phyloP scores from a whole-genome alignment of 2,329 filamentous ascomycete species.

The Epichloe typhina region DNA sequence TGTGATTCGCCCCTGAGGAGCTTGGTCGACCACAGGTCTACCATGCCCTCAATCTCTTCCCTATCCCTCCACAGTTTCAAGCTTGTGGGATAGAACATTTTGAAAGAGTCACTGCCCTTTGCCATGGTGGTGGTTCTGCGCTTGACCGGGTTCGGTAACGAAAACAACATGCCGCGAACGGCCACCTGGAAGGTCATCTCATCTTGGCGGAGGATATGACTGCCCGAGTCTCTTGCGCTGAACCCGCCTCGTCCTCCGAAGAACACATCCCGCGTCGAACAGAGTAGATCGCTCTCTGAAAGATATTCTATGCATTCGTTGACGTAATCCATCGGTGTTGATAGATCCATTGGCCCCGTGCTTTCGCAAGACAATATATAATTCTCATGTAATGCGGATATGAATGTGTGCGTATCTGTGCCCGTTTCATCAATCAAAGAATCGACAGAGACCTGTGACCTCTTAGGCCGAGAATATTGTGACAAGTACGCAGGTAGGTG shows the following conservation, averaged over 20 bases:
- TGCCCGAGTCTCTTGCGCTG: constrained; percentile 41
- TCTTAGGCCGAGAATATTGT: constrained; percentile 43
- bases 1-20: constrained; percentile 41
- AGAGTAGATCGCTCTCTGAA: constrained; percentile 79
- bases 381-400: constrained; percentile 87
- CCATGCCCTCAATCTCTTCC: constrained; percentile 65
- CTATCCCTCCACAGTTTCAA: constrained; percentile 71
- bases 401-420: constrained; percentile 81
- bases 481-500: constrained; percentile 46
- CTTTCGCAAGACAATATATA: constrained; percentile 72
- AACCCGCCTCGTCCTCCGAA: constrained; percentile 48
- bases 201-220: constrained; percentile 74
- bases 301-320: constrained; percentile 77
- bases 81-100: constrained; percentile 86
- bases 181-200: constrained; percentile 90
- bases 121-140: constrained; percentile 36
- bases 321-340: constrained; percentile 61
- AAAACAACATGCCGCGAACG: constrained; percentile 74
- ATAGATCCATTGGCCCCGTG: constrained; percentile 31
- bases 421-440: constrained; percentile 84
- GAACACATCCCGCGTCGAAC: constrained; percentile 55
- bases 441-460: constrained; percentile 55
- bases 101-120: constrained; percentile 50
- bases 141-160: constrained; percentile 75
- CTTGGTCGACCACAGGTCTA: constrained; percentile 55